Conservation (phyloP, 1,284 basidiomycete genomes). For the Exsudoporus floridanus region DNA sequence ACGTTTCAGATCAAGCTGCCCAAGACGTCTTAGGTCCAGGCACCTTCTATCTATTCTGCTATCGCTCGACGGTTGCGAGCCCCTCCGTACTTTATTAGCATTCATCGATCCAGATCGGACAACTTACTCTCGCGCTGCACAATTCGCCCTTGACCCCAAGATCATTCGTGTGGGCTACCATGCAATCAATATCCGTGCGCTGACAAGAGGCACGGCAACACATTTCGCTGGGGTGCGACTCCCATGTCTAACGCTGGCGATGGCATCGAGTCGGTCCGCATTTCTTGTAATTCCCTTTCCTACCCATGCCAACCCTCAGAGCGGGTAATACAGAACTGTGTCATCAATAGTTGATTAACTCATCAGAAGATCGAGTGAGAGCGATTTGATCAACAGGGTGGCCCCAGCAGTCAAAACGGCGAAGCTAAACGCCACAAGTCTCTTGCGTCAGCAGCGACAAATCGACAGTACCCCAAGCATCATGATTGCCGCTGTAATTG, state of each 20-base stretch:
- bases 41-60: neutral
- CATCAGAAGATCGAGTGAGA: neutral
- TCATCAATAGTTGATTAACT: neutral
- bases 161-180: neutral
- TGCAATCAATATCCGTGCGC: neutral
- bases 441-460: too few relatives aligned
- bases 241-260: neutral
- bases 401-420: neutral
- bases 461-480: too few relatives aligned
- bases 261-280: neutral
- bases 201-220: neutral
- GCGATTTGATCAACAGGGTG: neutral
- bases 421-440: too few relatives aligned
- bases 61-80: neutral
- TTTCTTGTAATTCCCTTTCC: neutral
- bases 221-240: too few relatives aligned
- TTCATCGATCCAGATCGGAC: neutral
- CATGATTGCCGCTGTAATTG: too few relatives aligned
- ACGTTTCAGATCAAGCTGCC: slow-evolving; percentile 80
- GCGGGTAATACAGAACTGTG: neutral
- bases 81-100: neutral
- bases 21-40: slow-evolving; percentile 43
- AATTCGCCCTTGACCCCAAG: neutral
- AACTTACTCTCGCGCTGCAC: neutral
- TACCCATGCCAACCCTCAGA: too few relatives aligned